phyloP scores from a whole-genome alignment of 2,329 filamentous ascomycete species.

The Thermomyces lanuginosus region DNA sequence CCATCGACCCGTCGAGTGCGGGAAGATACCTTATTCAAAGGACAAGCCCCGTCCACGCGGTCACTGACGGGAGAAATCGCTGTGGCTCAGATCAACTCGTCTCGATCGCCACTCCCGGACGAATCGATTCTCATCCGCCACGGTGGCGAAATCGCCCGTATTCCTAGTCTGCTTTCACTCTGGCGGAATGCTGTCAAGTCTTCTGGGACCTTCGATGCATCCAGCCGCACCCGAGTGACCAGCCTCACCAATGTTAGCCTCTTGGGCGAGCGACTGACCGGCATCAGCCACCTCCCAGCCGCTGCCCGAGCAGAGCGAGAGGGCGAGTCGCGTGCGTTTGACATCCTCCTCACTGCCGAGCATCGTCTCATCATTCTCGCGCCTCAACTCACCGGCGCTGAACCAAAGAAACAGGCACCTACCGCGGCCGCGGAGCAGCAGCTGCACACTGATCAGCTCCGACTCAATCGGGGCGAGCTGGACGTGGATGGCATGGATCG shows the following conservation, averaged over 20 bases:
- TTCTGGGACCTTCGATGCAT: constrained; percentile 24
- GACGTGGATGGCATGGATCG: constrained; percentile 34
- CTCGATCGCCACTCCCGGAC: constrained; percentile 21
- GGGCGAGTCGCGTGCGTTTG: constrained; percentile 14
- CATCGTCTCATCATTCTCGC: constrained; percentile 25
- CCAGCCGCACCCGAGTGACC: constrained; percentile 22
- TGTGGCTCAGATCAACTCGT: constrained; percentile 22
- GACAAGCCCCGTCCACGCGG: constrained; percentile 14
- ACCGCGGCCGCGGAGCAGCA: constrained; percentile 7
- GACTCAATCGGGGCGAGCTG: constrained; percentile 27
- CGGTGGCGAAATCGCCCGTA: constrained; percentile 23
- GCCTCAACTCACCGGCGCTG: constrained; percentile 14
- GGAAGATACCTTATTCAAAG: constrained; percentile 30
- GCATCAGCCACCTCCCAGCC: constrained; percentile 21
- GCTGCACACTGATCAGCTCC: constrained; percentile 23
- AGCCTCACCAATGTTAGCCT: constrained; percentile 23
- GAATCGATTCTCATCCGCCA: constrained; percentile 31
- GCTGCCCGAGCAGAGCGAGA: constrained; percentile 11
- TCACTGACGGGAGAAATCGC: constrained; percentile 27
- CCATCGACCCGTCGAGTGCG: constrained; percentile 32
- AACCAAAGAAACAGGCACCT: constrained; percentile 4
- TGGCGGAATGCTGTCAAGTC: constrained; percentile 27
- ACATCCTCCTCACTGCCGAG: constrained; percentile 27
- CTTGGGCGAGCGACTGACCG: constrained; percentile 26
- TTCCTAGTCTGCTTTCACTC: constrained; percentile 28